These are phyloP conservation scores for Paratrimastix pyriformis DNA, from an alignment of 78 protist species.

Conservation along the genomic window DNA sequence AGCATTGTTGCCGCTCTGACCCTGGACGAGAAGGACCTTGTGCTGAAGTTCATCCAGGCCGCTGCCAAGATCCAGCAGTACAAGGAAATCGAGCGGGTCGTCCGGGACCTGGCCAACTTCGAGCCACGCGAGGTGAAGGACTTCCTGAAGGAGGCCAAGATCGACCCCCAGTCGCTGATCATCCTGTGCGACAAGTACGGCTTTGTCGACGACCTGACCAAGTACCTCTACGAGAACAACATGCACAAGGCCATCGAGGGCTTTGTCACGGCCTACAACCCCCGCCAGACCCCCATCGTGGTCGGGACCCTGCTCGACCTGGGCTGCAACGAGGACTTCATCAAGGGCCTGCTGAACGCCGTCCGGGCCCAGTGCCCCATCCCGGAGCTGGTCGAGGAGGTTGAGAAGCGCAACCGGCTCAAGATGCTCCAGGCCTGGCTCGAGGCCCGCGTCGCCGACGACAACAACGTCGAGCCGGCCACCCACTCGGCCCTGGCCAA, in stretches of 20 bases:
- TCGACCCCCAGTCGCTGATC: slow-evolving; percentile 92
- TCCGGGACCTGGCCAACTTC: slow-evolving; percentile 76
- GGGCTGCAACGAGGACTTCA: slow-evolving; percentile 82
- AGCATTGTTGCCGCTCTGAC: slow-evolving; percentile 52
- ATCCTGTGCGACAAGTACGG: slow-evolving; percentile 93
- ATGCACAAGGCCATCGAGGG: slow-evolving; percentile 78
- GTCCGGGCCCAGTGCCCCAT: slow-evolving; percentile 75
- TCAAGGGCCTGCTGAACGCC: slow-evolving; percentile 56
- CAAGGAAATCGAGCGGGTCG: slow-evolving; percentile 91
- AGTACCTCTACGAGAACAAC: slow-evolving; percentile 56
- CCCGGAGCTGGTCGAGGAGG: slow-evolving; percentile 80
- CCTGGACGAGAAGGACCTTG: slow-evolving; percentile 80
- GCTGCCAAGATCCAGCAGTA: slow-evolving; percentile 78
- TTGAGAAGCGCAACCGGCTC: slow-evolving; percentile 91
- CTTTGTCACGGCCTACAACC: slow-evolving; percentile 83
- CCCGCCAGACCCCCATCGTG: slow-evolving; percentile 74
- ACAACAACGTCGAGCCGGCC: slow-evolving; percentile 75
- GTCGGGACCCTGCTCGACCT: slow-evolving; percentile 92
- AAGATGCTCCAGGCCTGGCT: slow-evolving; percentile 88
- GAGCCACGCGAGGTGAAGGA: slow-evolving; percentile 83
- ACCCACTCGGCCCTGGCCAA: slow-evolving; percentile 96
- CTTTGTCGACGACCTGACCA: slow-evolving; percentile 89
- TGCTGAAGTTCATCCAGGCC: slow-evolving; percentile 94
- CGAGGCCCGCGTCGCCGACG: slow-evolving; percentile 71
- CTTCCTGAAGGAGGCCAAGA: slow-evolving; percentile 84